These are phyloP conservation scores for Plasmodium cynomolgi DNA, from an alignment of 169 alveolate species.

Conservation along the genomic window DNA sequence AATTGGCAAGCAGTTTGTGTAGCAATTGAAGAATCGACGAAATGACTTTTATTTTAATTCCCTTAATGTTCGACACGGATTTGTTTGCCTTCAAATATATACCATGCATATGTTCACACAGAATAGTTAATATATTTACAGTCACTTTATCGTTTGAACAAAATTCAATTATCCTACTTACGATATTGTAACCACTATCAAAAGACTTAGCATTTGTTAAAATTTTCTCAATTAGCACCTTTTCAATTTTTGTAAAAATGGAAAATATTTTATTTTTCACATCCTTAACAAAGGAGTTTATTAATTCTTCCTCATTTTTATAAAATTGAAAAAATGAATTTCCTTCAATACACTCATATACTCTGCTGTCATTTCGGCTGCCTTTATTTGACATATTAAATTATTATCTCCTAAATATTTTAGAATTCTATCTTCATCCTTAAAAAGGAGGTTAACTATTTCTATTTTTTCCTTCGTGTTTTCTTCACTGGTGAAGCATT, in stretches of 20 bases:
- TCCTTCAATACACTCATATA: slow-evolving; percentile 29
- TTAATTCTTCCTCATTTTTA: slow-evolving; percentile 48
- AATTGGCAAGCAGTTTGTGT: slow-evolving; percentile 20
- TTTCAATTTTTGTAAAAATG: slow-evolving; percentile 32
- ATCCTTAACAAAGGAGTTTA: slow-evolving; percentile 49
- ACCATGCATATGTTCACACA: slow-evolving; percentile 36
- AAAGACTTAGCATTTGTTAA: slow-evolving; percentile 47
- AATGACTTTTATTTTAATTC: slow-evolving; percentile 51
- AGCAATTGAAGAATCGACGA: slow-evolving; percentile 18
- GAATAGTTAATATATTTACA: slow-evolving; percentile 12
- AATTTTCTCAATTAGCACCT: slow-evolving; percentile 40
- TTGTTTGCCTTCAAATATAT: slow-evolving; percentile 47
- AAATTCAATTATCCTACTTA: slow-evolving; percentile 46
- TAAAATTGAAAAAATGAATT: slow-evolving; percentile 13
- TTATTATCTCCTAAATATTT: slow-evolving; percentile 52
- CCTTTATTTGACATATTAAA: slow-evolving; percentile 63
- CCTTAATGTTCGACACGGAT: slow-evolving; percentile 45
- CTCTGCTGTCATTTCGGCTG: slow-evolving; percentile 57
- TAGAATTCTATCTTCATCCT: slow-evolving; percentile 35
- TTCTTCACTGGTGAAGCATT: background rate
- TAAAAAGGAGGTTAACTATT: slow-evolving; percentile 7
- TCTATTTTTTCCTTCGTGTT: slow-evolving; percentile 27
- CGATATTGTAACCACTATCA: slow-evolving; percentile 64
- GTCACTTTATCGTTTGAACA: slow-evolving; percentile 60
- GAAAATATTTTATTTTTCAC: slow-evolving; percentile 31